Conservation (phyloP, 2,329 filamentous ascomycete species). For the Chaetothyriales sp. region DNA sequence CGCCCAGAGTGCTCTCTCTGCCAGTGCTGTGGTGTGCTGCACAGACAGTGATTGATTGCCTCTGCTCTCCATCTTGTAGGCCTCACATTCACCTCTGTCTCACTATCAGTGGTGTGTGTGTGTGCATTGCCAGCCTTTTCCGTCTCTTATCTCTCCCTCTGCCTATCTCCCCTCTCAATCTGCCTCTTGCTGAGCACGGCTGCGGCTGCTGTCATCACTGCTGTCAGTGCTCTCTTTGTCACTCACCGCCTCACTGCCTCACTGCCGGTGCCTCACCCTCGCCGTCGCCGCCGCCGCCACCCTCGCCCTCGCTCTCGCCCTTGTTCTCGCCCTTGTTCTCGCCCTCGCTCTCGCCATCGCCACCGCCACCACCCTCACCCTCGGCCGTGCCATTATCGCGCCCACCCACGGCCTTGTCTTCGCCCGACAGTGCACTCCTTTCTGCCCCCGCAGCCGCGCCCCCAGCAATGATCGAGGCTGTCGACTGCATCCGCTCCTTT, state of each 20-base stretch:
- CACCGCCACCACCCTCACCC: too few species aligned
- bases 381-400: too few species aligned
- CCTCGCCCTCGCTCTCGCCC: too few species aligned
- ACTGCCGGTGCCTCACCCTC: neutral
- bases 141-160: neutral
- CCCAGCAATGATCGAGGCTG: neutral
- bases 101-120: neutral
- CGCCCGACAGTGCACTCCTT: neutral
- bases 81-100: too few species aligned
- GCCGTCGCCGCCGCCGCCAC: neutral
- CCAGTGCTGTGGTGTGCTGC: too few species aligned
- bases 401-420: too few species aligned
- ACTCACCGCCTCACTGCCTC: neutral
- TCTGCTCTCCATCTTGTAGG: too few species aligned
- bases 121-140: neutral
- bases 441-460: neutral
- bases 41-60: too few species aligned
- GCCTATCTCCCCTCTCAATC: neutral
- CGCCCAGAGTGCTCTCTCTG: too few species aligned
- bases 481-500: neutral
- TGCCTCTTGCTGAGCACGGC: neutral
- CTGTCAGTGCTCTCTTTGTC: neutral
- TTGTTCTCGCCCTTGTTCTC: neutral
- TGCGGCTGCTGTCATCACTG: neutral
- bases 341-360: too few species aligned